phyloP scores from a whole-genome alignment of 2,329 filamentous ascomycete species.

The Pseudopyrenochaeta lycopersici region DNA sequence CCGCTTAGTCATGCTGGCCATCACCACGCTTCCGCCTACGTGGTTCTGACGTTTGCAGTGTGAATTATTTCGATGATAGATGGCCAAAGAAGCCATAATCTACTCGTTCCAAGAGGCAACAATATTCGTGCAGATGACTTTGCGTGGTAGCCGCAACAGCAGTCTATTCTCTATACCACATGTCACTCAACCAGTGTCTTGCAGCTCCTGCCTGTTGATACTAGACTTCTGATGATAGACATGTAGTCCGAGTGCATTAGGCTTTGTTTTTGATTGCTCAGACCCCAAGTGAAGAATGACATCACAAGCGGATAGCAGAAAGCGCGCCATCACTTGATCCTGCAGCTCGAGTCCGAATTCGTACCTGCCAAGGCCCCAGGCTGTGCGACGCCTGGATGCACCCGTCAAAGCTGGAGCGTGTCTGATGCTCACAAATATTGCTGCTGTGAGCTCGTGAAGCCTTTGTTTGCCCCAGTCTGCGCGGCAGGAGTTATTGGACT shows the following conservation, averaged over 20 bases:
- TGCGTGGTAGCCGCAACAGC: too few relatives aligned
- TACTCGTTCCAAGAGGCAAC: background rate
- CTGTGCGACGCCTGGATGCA: slow-evolving; percentile 15
- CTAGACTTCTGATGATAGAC: too few relatives aligned
- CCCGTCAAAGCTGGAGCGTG: background rate
- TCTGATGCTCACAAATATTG: background rate
- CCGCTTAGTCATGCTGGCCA: slow-evolving; percentile 15
- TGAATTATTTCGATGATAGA: too few relatives aligned
- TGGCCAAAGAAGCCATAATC: too few relatives aligned
- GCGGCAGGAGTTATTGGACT: background rate
- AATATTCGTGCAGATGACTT: background rate
- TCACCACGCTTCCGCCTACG: too few relatives aligned
- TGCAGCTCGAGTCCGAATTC: slow-evolving; percentile 10
- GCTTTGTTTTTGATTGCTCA: background rate
- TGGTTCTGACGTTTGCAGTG: too few relatives aligned
- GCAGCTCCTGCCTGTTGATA: too few relatives aligned
- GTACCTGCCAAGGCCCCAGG: slow-evolving; percentile 29
- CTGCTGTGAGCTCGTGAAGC: background rate
- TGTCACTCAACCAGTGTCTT: too few relatives aligned
- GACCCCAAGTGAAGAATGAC: slow-evolving; percentile 13
- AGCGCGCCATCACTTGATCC: slow-evolving; percentile 25
- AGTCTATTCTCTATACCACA: too few relatives aligned
- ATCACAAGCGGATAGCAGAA: slow-evolving; percentile 12
- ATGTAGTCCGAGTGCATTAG: background rate
- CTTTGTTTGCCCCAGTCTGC: background rate